Percentiles rank a stretch among this genome's conserved stretches.
phyloP scores from a whole-genome alignment of 176 grass and related monocot genomes.

The Thinopyrum elongatum region DNA sequence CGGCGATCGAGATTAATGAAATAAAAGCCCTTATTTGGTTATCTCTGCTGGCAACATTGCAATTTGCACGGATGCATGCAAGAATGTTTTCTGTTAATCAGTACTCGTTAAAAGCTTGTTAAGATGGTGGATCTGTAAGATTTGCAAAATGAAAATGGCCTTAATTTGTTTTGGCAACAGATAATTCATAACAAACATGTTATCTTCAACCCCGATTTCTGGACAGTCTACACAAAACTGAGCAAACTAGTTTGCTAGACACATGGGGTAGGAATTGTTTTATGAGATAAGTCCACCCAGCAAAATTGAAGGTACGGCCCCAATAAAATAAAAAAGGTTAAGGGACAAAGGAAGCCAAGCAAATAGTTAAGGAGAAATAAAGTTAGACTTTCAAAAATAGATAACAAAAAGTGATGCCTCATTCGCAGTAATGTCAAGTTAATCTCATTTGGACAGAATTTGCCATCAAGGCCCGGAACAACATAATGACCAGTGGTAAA shows the following conservation, averaged over 20 bases:
- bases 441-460: not conserved
- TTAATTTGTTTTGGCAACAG: too few relatives aligned
- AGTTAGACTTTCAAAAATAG: not conserved
- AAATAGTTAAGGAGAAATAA: not conserved
- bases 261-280: too few relatives aligned
- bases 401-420: too few relatives aligned
- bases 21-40: not conserved
- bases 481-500: not conserved
- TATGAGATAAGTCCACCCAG: not conserved
- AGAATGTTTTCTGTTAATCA: not conserved
- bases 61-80: not conserved
- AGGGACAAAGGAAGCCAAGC: not conserved
- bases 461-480: not conserved
- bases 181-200: too few relatives aligned
- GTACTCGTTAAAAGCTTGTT: not conserved
- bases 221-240: too few relatives aligned
- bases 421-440: not conserved
- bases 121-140: not conserved
- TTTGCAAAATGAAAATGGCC: too few relatives aligned
- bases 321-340: not conserved
- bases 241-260: too few relatives aligned
- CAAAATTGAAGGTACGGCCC: not conserved
- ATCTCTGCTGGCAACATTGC: not conserved
- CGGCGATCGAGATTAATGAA: not conserved
- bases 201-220: too few relatives aligned